These are phyloP conservation scores for Aspergillus nomiae DNA, from an alignment of 2,329 filamentous ascomycete genomes.

Conservation along the genomic window DNA sequence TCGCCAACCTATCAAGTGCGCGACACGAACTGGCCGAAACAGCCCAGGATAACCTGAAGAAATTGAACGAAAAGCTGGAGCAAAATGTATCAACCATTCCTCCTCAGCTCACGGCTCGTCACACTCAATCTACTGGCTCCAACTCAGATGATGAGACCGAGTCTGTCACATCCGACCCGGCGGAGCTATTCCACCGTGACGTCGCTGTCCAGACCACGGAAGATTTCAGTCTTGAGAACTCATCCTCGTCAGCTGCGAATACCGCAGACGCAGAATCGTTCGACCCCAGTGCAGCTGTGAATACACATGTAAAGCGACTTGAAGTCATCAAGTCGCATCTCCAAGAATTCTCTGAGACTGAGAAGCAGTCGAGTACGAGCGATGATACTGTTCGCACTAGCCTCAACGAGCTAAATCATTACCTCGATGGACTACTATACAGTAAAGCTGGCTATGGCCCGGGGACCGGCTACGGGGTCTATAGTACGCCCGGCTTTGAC, in stretches of 20 bases:
- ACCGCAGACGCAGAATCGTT: slow-evolving; percentile 16
- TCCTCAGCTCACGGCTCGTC: slow-evolving; percentile 28
- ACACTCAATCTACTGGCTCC: slow-evolving; percentile 26
- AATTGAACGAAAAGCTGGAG: slow-evolving; percentile 59
- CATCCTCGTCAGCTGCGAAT: slow-evolving; percentile 12
- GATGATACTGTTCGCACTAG: slow-evolving; percentile 37
- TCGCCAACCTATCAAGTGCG: slow-evolving; percentile 54
- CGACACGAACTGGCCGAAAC: slow-evolving; percentile 61
- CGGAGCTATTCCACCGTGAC: slow-evolving; percentile 65
- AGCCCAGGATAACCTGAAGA: slow-evolving; percentile 53
- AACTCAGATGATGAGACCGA: slow-evolving; percentile 46
- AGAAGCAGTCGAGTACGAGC: slow-evolving; percentile 36
- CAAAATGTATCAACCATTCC: slow-evolving; percentile 56
- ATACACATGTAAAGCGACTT: slow-evolving; percentile 48
- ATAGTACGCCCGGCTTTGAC: slow-evolving; percentile 33
- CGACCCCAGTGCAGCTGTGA: slow-evolving; percentile 28
- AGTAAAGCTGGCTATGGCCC: slow-evolving; percentile 31
- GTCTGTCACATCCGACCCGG: slow-evolving; percentile 58
- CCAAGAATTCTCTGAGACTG: slow-evolving; percentile 46
- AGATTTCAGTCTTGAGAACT: slow-evolving; percentile 14
- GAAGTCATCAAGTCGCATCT: slow-evolving; percentile 56
- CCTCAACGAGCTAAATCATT: slow-evolving; percentile 52
- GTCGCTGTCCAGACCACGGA: slow-evolving; percentile 64
- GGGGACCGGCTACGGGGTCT: slow-evolving; percentile 36
- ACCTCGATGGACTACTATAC: slow-evolving; percentile 54